Evolutionary conservation across 768 basidiomycete species (phyloP), one percentile per base, ranked within the genome.

Genomic region (Leucocoprinus birnbaumii): DNA sequence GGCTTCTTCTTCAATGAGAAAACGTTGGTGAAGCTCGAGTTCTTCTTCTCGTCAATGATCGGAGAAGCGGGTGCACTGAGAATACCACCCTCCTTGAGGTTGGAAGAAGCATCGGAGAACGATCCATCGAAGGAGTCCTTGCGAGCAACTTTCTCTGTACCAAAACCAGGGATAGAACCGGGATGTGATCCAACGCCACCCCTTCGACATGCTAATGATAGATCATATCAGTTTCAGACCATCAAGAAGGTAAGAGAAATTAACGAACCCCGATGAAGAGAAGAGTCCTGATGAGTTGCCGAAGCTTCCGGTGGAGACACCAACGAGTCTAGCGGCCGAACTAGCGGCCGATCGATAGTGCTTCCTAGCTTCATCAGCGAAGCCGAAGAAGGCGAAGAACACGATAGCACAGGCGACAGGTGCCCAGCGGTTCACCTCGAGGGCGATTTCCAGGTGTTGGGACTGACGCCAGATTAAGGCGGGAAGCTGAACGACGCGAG

Each of bases 331-430:
- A 38, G 74, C 70, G 22, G 80, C 70, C 1, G 72, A 70, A 31
- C 53, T 41, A 57, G 75, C 66, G 0, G 71, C 73, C 5, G 65
- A 63, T 9, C 71, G 67, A 61, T 87, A 87, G 58, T 82, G 68
- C 62, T 72, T 77, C 55, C 73, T 69, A 24, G 85, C 84, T 62
- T 87, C 86, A 22, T 77, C 75, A 9, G 79, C 81, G 49, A 86
- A 79, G 1, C 85, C 86, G 62, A 89, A 88, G 72, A 84, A 80
- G n/a, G 65, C 66, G 62, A 87, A 88, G 71, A 88, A 87, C 41
- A 79, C 13, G 56, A 85, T 65, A 2, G 82, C 78, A 58, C 77
- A 80, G 31, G 74, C 58, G 7, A 81, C 58, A 16, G 71, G 60
- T 21, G 71, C 50, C 83, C 83, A 84, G 48, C 84, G 76, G 4